Evolutionary conservation across 179 eudicot species (phyloP), one percentile per base, ranked within the genome.

Genomic region (Heliamphora ciliata): DNA sequence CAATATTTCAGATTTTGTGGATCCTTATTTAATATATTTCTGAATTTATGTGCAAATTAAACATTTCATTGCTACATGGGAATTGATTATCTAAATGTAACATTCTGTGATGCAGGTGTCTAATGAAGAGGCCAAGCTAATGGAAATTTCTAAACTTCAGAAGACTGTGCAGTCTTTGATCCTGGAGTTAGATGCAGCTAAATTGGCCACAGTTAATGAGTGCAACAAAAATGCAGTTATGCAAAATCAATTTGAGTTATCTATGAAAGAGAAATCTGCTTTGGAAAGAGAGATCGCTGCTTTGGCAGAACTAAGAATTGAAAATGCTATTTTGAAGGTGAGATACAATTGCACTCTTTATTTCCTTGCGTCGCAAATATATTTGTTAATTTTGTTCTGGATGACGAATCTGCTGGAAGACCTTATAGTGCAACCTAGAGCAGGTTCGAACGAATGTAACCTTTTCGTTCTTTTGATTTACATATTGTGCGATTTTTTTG

Each of bases 151-250:
- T 70, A 97, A 91, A 86, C 93, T 91, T 81, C 93, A 89, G 78
- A 92, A 84, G 85, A 84, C 84, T 40, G 84, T 94, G 77, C 92
- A 90, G 84, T 87, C 94, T 68, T 83, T 90, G 60, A 89, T 81
- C 71, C 85, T 89, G 80, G 98, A 90, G 84, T 85, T 94, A 74
- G 91, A 94, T 84, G 93, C 92, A 74, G 94, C 97, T 70, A 97
- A 92, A 86, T 90, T 93, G 81, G 91, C 91, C 71, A 88, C 91
- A 54, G 82, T 88, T 14, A 92, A 86, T 81, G 91, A 91, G 82
- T 79, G 87, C 86, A 93, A 88, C 81, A 90, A 89, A 89, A 92
- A 91, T 84, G 88, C 83, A 48, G 85, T 84, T 76, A 88, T 92
- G 69, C 89, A 91, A 80, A 89, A 84, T 79, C 93, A 91, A 69